phyloP scores from a whole-genome alignment of 1,284 basidiomycete genomes.

The Moesziomyces antarcticus region DNA sequence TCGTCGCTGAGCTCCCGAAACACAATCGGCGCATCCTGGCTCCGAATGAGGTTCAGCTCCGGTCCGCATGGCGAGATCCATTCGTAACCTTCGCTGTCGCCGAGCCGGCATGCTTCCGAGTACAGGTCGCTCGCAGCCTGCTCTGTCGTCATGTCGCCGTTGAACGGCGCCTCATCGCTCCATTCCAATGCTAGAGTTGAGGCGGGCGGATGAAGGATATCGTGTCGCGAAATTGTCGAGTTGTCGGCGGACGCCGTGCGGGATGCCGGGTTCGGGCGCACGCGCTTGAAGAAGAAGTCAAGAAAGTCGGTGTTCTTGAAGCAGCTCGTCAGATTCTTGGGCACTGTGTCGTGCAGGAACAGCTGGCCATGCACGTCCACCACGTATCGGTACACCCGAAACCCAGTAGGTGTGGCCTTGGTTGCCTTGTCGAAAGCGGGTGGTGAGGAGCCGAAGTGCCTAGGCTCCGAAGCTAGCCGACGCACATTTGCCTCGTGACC shows the following conservation, averaged over 20 bases:
- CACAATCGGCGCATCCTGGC: conserved; percentile 66
- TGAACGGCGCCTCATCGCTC: conserved; percentile 26
- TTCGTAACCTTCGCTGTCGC: conserved; percentile 52
- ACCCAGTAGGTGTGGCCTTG: not conserved
- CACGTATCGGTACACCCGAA: conserved; percentile 64
- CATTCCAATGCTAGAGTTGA: conserved; percentile 15
- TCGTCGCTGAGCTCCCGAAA: conserved; percentile 55
- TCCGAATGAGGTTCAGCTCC: conserved; percentile 63
- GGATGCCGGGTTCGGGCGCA: conserved; percentile 35
- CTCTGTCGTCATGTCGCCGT: conserved; percentile 16
- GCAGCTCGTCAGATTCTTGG: conserved; percentile 66
- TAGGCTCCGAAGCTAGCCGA: not conserved
- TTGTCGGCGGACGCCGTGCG: conserved; percentile 1
- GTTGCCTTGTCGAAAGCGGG: not conserved
- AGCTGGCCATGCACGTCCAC: conserved; percentile 67
- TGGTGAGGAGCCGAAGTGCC: not conserved
- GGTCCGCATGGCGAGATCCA: conserved; percentile 64
- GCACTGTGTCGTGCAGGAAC: conserved; percentile 63
- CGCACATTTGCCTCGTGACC: not conserved
- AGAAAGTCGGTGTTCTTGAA: conserved; percentile 50
- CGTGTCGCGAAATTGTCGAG: conserved; percentile 22
- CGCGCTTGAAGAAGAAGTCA: conserved; percentile 53
- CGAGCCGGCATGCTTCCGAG: conserved; percentile 13
- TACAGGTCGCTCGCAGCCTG: conserved; percentile 11
- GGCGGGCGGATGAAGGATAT: conserved; percentile 14